phyloP scores from a whole-genome alignment of 139 green algal genomes.

The Chlamydomonas sphaeroides region DNA sequence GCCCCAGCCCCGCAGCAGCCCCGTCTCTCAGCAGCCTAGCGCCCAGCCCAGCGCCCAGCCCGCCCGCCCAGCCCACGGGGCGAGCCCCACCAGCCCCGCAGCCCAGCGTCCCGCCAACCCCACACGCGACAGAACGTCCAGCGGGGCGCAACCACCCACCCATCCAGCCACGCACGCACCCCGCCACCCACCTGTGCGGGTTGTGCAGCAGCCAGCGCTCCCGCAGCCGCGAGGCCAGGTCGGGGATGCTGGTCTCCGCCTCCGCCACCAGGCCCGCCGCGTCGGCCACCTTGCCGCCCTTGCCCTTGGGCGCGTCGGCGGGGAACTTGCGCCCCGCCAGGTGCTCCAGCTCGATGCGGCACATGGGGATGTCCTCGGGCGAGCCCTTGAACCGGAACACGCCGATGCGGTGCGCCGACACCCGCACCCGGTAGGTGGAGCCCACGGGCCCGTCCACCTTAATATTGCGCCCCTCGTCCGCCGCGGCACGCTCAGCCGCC shows the following conservation, averaged over 20 bases:
- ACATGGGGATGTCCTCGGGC: conserved; percentile 44
- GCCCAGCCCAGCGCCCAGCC: too few relatives aligned
- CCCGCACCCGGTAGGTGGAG: neutral
- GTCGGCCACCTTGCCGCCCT: conserved; percentile 24
- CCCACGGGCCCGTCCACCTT: conserved; percentile 4
- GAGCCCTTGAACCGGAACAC: conserved; percentile 55
- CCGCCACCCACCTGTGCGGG: neutral
- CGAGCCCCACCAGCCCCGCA: too few relatives aligned
- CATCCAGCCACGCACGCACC: neutral
- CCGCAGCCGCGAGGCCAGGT: conserved; percentile 2
- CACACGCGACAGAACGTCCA: too few relatives aligned
- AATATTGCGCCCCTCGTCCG: neutral
- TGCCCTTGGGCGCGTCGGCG: conserved; percentile 30
- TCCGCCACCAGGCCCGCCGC: neutral
- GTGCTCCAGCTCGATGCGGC: conserved; percentile 29
- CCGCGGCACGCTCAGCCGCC: conserved; percentile 3
- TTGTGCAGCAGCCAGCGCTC: conserved; percentile 5
- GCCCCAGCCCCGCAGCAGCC: neutral
- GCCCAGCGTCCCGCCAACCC: too few relatives aligned
- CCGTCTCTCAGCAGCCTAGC: neutral
- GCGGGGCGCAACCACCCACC: too few relatives aligned
- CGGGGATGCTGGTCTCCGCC: neutral
- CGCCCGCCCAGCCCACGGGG: neutral
- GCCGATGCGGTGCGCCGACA: conserved; percentile 29
- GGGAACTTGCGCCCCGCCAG: conserved; percentile 34